phyloP scores from a whole-genome alignment of 1,139 yeast species.

The Candida tunisiensis region DNA sequence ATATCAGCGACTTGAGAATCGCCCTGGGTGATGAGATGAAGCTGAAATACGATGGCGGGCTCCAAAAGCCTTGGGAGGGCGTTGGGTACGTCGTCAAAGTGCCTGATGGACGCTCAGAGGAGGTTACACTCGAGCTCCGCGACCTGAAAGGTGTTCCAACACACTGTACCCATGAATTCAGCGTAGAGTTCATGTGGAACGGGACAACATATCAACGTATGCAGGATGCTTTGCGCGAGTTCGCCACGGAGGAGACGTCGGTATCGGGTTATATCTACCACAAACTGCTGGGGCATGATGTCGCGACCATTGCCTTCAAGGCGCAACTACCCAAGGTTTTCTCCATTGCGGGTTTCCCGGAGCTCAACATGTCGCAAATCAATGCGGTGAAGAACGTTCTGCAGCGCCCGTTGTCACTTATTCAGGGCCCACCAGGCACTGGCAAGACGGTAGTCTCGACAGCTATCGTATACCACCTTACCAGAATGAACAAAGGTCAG shows the following conservation, averaged over 20 bases:
- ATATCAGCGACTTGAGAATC: constrained; percentile 49
- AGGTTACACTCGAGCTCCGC: constrained; percentile 54
- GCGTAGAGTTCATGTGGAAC: constrained; percentile 85
- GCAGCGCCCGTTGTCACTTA: constrained; percentile 61
- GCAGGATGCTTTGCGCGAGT: constrained; percentile 58
- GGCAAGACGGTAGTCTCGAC: constrained; percentile 95
- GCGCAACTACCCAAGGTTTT: constrained; percentile 35
- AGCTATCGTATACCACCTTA: constrained; percentile 65
- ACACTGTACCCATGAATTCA: constrained; percentile 45
- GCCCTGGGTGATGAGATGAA: constrained; percentile 77
- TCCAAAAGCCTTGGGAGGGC: constrained; percentile 23
- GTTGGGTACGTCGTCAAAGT: constrained; percentile 54
- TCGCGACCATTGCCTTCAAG: constrained; percentile 28
- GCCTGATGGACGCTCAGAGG: constrained; percentile 54
- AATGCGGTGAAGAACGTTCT: constrained; percentile 63
- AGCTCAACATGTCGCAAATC: constrained; percentile 60
- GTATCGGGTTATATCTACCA: constrained; percentile 69
- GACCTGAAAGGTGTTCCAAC: constrained; percentile 33
- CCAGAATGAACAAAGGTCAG: constrained; percentile 36
- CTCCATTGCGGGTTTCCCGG: constrained; percentile 51
- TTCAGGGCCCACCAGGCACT: constrained; percentile 98
- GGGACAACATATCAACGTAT: constrained; percentile 71
- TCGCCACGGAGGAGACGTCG: constrained; percentile 58
- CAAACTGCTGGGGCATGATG: constrained; percentile 69
- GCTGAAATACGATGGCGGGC: constrained; percentile 26